These are phyloP conservation scores for Cordyceps cateniannulata DNA, from an alignment of 2,329 filamentous ascomycete genomes.

Conservation along the genomic window DNA sequence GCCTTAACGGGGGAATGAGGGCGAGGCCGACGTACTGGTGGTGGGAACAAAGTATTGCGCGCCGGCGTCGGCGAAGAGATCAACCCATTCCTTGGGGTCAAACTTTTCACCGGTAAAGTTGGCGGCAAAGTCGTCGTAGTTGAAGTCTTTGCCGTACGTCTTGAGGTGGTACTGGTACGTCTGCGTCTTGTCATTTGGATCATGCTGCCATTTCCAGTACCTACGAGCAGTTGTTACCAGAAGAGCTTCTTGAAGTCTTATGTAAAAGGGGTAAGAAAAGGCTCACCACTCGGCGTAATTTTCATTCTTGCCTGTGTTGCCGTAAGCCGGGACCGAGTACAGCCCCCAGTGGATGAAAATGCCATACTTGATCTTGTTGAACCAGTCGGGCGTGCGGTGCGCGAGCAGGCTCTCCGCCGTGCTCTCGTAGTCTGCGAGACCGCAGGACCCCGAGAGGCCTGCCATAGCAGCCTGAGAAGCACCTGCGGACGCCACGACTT, in stretches of 20 bases:
- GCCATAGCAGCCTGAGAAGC: neutral
- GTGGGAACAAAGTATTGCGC: conserved; percentile 44
- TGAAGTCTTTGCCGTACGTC: conserved; percentile 43
- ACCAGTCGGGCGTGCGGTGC: conserved; percentile 46
- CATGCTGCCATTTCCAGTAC: conserved; percentile 12
- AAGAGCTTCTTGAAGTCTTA: no score
- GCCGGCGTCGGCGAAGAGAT: conserved; percentile 44
- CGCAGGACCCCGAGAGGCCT: neutral
- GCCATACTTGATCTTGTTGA: conserved; percentile 47
- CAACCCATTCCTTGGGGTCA: conserved; percentile 47
- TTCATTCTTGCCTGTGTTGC: conserved; percentile 34
- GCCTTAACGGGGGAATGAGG: conserved; percentile 9
- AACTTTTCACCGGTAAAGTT: conserved; percentile 45
- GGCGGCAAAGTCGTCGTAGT: conserved; percentile 50
- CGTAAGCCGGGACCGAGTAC: conserved; percentile 51
- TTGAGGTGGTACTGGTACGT: conserved; percentile 42
- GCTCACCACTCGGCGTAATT: conserved; percentile 36
- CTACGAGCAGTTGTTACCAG: neutral
- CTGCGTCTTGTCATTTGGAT: conserved; percentile 7
- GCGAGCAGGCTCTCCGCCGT: conserved; percentile 24
- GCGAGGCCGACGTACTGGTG: conserved; percentile 24
- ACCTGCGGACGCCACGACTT: neutral
- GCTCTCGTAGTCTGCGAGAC: neutral
- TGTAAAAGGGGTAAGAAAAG: neutral
- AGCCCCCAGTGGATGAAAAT: conserved; percentile 57